Percentiles rank a stretch among this genome's conserved stretches.
Evolutionary conservation across 768 basidiomycete species (phyloP).

Genomic region (Galerina marginata): DNA sequence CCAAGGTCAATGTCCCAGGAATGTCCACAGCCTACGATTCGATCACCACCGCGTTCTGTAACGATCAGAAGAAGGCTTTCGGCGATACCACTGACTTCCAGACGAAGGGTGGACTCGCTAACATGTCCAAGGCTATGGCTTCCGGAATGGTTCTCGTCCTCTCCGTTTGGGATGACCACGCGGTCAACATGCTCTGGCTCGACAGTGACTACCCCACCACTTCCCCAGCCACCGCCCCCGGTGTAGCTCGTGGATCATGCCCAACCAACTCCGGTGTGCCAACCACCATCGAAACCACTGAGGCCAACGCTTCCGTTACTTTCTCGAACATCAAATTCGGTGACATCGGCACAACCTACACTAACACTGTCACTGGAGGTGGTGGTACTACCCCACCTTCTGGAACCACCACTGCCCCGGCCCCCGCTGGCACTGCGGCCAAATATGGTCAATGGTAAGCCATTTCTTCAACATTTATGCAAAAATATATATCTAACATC

Average conservation of each 20-base stretch:
- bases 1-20: slow-evolving; percentile 2
- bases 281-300: background rate
- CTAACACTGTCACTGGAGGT: slow-evolving; percentile 10
- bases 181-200: slow-evolving; percentile 9
- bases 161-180: slow-evolving; percentile 5
- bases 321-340: slow-evolving; percentile 9
- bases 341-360: slow-evolving; percentile 39
- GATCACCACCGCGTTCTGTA: background rate
- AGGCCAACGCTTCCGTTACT: background rate
- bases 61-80: background rate
- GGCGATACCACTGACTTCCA: background rate
- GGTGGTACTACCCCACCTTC: slow-evolving; percentile 10
- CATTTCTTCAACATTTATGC: background rate
- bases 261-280: slow-evolving; percentile 1
- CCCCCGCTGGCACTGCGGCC: background rate
- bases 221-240: background rate
- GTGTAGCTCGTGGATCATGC: slow-evolving; percentile 8
- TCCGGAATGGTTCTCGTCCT: slow-evolving; percentile 8
- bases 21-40: background rate
- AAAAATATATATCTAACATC: too few species aligned
- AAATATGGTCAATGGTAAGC: slow-evolving; percentile 8
- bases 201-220: background rate
- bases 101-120: background rate
- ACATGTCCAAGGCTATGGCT: slow-evolving; percentile 1
- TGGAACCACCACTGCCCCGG: slow-evolving; percentile 4